A percentile compares a stretch with the other conserved stretches of the same genome.
Conservation (phyloP, 129 eudicot species). For the Flaveria robusta region DNA sequence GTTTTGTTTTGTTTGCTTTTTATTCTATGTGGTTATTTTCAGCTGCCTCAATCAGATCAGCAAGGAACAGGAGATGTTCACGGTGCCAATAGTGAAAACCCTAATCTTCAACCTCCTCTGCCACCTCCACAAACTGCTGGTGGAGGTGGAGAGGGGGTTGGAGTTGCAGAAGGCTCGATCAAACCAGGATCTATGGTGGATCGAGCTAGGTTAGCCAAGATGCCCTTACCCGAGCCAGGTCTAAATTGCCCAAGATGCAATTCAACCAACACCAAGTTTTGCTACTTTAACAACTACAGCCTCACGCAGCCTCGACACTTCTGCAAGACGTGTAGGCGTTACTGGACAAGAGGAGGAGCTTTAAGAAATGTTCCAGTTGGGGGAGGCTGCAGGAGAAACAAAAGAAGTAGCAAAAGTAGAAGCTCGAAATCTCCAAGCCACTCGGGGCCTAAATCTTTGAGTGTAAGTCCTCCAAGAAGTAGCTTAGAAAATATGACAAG, state of each 20-base stretch:
- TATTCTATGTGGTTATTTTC: slow-evolving; percentile 15
- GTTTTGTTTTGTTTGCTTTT: slow-evolving; percentile 4
- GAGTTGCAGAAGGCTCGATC: slow-evolving; percentile 35
- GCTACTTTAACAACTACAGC: slow-evolving; percentile 77
- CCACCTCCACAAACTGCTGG: slow-evolving; percentile 25
- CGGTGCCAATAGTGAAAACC: slow-evolving; percentile 28
- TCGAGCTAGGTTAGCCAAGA: slow-evolving; percentile 61
- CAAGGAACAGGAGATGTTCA: slow-evolving; percentile 34
- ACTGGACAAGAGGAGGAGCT: slow-evolving; percentile 77
- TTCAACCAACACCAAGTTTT: slow-evolving; percentile 68
- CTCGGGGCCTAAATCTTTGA: slow-evolving; percentile 40
- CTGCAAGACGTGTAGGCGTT: slow-evolving; percentile 69
- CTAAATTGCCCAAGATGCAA: slow-evolving; percentile 67
- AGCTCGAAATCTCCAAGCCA: slow-evolving; percentile 51
- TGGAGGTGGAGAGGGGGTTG: slow-evolving; percentile 15
- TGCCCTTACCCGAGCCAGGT: slow-evolving; percentile 66
- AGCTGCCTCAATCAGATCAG: slow-evolving; percentile 52
- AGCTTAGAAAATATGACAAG: slow-evolving; percentile 41
- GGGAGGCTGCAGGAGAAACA: slow-evolving; percentile 71
- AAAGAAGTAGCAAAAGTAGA: slow-evolving; percentile 47
- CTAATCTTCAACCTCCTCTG: slow-evolving; percentile 40
- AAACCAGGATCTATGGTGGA: slow-evolving; percentile 75
- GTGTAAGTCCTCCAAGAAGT: slow-evolving; percentile 55
- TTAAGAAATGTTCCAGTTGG: slow-evolving; percentile 70
- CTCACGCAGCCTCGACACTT: slow-evolving; percentile 73